Percentiles rank a stretch among this genome's conserved stretches.
phyloP scores from a whole-genome alignment of 2,329 filamentous ascomycete species.

The Myriosclerotinia duriaeana region DNA sequence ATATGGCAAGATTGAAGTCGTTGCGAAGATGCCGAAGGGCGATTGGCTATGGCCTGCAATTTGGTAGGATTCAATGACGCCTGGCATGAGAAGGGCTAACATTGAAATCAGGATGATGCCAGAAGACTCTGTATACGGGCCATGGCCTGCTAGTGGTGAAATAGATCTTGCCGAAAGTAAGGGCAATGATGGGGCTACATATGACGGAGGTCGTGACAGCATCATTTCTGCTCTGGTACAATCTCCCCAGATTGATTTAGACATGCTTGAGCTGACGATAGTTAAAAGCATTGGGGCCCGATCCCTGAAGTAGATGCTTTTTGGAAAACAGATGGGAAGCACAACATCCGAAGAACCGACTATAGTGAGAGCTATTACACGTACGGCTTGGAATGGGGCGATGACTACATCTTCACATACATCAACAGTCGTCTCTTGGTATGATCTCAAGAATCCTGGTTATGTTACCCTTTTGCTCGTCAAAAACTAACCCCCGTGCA shows the following conservation, averaged over 20 bases:
- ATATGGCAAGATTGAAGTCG: conserved; percentile 55
- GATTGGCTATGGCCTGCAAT: conserved; percentile 57
- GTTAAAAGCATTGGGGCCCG: conserved; percentile 47
- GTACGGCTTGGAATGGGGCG: conserved; percentile 54
- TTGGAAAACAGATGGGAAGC: conserved; percentile 29
- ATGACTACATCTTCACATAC: conserved; percentile 55
- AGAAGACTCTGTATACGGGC: conserved; percentile 48
- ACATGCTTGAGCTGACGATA: background rate
- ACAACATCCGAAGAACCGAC: conserved; percentile 41
- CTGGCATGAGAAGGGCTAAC: background rate
- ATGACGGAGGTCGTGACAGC: conserved; percentile 45
- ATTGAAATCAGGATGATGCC: conserved; percentile 50
- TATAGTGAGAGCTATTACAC: conserved; percentile 50
- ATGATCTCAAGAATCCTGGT: conserved; percentile 30
- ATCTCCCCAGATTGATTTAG: background rate
- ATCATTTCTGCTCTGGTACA: conserved; percentile 49
- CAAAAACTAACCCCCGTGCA: conserved; percentile 37
- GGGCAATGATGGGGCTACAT: conserved; percentile 47
- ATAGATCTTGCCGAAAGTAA: conserved; percentile 54
- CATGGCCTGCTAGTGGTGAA: conserved; percentile 53
- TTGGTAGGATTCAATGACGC: conserved; percentile 24
- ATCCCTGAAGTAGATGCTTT: conserved; percentile 34
- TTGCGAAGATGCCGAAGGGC: conserved; percentile 52
- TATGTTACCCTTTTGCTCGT: background rate
- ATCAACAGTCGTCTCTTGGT: conserved; percentile 46